phyloP scores from a whole-genome alignment of 257 asterid species.

The Solanum paucissectum region DNA sequence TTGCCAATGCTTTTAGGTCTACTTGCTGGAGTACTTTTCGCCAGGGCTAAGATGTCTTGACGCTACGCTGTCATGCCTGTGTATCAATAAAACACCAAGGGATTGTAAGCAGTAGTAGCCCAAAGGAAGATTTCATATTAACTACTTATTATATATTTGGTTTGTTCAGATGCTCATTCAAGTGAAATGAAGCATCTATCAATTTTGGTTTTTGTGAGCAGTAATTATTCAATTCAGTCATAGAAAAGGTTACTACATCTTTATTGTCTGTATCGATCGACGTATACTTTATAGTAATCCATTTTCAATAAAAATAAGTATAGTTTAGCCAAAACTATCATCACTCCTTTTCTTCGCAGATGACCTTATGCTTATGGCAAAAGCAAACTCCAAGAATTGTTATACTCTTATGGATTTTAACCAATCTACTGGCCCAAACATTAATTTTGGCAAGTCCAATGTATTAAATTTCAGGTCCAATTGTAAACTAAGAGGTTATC shows the following conservation, averaged over 20 bases:
- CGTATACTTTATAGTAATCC: no score
- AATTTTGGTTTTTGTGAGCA: not conserved
- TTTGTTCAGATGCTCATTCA: not conserved
- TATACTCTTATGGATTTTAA: not conserved
- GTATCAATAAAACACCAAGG: not conserved
- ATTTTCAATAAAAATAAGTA: no score
- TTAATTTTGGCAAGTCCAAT: no score
- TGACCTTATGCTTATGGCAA: not conserved
- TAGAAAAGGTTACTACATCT: not conserved
- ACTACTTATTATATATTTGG: not conserved
- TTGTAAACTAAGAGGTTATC: not conserved
- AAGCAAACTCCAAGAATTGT: not conserved
- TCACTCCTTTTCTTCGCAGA: not conserved
- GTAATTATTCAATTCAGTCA: not conserved
- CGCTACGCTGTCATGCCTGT: not conserved
- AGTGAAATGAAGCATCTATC: not conserved
- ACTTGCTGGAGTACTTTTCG: conserved; percentile 40
- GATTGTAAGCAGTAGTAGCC: not conserved
- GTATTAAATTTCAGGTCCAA: not conserved
- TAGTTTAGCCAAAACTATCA: not conserved
- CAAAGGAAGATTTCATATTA: not conserved
- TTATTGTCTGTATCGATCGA: no score
- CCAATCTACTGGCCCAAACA: not conserved
- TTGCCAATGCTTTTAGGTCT: conserved; percentile 14
- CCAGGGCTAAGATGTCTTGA: conserved; percentile 39